Base-by-base conservation (phyloP, 2,329 filamentous ascomycete genomes). In the Metarhizium humberi region DNA sequence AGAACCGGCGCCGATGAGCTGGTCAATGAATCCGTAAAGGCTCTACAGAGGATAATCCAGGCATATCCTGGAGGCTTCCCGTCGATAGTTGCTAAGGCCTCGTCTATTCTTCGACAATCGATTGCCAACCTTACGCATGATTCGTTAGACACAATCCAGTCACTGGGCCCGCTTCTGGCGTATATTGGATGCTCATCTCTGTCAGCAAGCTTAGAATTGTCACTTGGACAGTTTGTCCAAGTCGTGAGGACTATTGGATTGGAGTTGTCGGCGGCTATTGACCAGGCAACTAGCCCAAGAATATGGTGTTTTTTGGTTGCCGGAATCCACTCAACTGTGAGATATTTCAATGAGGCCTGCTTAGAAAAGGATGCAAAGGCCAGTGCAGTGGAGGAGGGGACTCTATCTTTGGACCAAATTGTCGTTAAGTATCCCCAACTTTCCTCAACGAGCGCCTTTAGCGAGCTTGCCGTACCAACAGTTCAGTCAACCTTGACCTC, bases 181-280 rank as follows among this genome's bases (percentile, higher is more conserved):
- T 77, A 74, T 54, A 69, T 82, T 50, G 76, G 76, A 32, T 79
- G 76, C 62, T 78, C 76, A 71, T 1, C 59, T 56, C 2, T 56
- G 49, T 8, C 56, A 13, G 48, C 25, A 18, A n/a, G 43, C 40
- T 49, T 61, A 3, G 59, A 60, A 1, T 59, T 63, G 6, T 64
- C 66, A 1, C 63, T 76, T n/a, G 56, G 63, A 14, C 71, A 78
- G 57, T 76, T 76, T 54, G 55, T 77, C 11, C 69, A 67, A 6
- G 67, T 76, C 18, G 61, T 70, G 30, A 64, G 68, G 43, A 62
- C 67, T 2, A 58, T 79, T 5, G 51, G 68, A 29, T 51, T 63
- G 50, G 66, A 73, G 59, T 59, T 79, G 0, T 63, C 68, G 52
- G 65, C 63, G 7, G 66, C 70, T 4, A 63, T 78, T 2, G 63